Percentiles rank a stretch among this genome's conserved stretches.
Evolutionary conservation across 1,139 yeast species (phyloP).

Genomic region (Torulaspora globosa): DNA sequence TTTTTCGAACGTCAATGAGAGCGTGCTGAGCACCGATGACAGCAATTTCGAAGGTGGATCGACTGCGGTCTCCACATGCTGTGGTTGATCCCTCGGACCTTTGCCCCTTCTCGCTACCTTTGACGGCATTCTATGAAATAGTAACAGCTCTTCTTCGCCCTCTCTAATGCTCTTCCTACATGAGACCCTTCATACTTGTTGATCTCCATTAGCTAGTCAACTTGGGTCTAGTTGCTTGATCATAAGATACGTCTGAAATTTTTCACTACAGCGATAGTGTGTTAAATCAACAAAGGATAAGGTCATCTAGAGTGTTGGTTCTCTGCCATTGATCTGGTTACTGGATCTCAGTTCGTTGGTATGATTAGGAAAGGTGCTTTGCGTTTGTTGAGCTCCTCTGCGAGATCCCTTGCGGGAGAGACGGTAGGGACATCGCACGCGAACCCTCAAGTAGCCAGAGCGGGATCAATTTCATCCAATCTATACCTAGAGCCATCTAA

Average conservation of each 20-base stretch:
- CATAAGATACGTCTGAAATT: slow-evolving; percentile 5
- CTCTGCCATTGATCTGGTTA: background rate
- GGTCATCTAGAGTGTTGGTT: background rate
- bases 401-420: slow-evolving; percentile 1
- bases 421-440: slow-evolving; percentile 1
- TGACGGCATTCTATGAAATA: slow-evolving; percentile 4
- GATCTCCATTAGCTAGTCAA: background rate
- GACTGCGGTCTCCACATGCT: slow-evolving; percentile 15
- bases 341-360: background rate
- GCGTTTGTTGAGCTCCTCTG: slow-evolving; percentile 9
- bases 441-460: slow-evolving; percentile 10
- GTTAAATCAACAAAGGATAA: background rate
- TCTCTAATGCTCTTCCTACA: background rate
- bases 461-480: slow-evolving; percentile 11
- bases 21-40: slow-evolving; percentile 50
- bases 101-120: slow-evolving; percentile 18
- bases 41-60: slow-evolving; percentile 40
- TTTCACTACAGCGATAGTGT: background rate
- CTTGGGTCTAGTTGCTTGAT: background rate
- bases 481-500: slow-evolving; percentile 49
- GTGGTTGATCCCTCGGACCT: slow-evolving; percentile 19
- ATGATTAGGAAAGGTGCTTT: slow-evolving; percentile 1
- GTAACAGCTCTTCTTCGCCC: background rate
- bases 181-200: background rate
- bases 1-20: slow-evolving; percentile 54